Base-by-base conservation (phyloP, 345 rosid species). In the Brassica nigra region DNA sequence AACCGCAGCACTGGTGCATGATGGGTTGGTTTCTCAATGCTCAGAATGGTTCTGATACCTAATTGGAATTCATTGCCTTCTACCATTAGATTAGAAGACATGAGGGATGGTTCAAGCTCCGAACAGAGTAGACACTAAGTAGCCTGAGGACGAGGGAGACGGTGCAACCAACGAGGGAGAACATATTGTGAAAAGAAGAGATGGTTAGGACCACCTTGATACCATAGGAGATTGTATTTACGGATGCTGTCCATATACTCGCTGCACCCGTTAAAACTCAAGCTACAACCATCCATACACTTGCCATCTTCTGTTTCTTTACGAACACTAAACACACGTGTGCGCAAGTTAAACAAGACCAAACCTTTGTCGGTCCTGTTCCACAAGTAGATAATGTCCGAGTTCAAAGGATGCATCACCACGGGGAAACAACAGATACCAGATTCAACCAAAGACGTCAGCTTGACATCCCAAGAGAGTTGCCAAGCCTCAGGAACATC, bases 311-410 rank as follows among this genome's bases (percentile, higher is more conserved):
- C 33, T 11, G 16, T 0, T 44, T 72, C 77, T 33, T 42, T 66
- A 4, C 8, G 77, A 72, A 57, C 4, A 29, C 37, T 12, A 44
- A 72, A 72, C 77, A 12, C 14, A 58, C 7, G 68, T 1, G 81
- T 65, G 12, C 77, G 15, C 81, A 78, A 65, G 77, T 78, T 71
- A 71, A 63, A 65, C 47, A 55, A 71, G 16, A 78, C 4, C 16
- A 78, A 0, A 8, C 44, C 8, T 3, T 39, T 55, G 15, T 4
- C 42, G 0, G 1, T 6, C 14, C 3, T 42, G 9, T 61, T 66
- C 81, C 73, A 78, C 62, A 78, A n/a, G 81, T 78, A 78, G 1
- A 78, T 72, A 10, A 78, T 58, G 10, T 78, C 68, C 2, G 34
- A 55, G 5, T 64, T 64, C 33, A 71, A 65, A 63, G 81, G 75